Conservation (phyloP, 140 eudicot genomes). For the Stevia rebaudiana region DNA sequence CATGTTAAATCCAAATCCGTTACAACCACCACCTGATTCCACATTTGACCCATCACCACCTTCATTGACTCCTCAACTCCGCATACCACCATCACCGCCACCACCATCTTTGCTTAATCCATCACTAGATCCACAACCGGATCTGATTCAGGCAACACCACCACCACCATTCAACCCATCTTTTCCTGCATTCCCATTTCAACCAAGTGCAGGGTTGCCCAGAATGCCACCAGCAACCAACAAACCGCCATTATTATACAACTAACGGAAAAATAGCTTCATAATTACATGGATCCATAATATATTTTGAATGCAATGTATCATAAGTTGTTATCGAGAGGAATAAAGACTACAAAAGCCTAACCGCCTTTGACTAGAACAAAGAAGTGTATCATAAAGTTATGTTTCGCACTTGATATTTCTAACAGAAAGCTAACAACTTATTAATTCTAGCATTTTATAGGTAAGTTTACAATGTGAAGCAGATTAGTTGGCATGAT, state of each 20-base stretch:
- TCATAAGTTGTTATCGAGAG: background rate
- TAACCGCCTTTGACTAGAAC: background rate
- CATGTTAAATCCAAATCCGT: background rate
- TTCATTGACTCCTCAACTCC: constrained; percentile 23
- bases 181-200: constrained; percentile 50
- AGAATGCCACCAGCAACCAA: constrained; percentile 45
- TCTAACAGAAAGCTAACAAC: background rate
- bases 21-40: constrained; percentile 5
- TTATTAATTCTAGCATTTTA: background rate
- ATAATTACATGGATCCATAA: background rate
- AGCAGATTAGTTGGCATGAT: no score
- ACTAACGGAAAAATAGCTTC: background rate
- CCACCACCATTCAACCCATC: constrained; percentile 35
- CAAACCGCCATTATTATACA: constrained; percentile 1
- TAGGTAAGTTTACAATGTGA: no score
- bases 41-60: constrained; percentile 25
- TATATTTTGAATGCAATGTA: background rate
- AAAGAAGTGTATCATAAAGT: background rate
- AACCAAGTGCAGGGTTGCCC: constrained; percentile 53
- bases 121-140: constrained; percentile 29
- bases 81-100: constrained; percentile 29
- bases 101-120: constrained; percentile 23
- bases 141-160: constrained; percentile 30
- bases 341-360: background rate
- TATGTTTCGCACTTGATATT: no score